Conservation (phyloP, 1,139 yeast species). For the Yamadazyma triangularis region DNA sequence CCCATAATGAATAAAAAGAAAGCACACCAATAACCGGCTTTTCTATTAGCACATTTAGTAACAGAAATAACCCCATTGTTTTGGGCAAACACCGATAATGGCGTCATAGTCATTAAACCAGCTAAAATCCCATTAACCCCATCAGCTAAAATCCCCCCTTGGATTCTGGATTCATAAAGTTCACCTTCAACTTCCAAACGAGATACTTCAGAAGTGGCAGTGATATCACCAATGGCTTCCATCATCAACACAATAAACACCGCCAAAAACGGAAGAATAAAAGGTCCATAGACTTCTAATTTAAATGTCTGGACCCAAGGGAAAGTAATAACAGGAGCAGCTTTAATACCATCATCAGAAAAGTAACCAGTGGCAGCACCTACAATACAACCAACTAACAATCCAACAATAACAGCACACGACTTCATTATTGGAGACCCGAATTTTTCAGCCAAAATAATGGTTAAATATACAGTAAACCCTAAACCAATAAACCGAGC, state of each 20-base stretch:
- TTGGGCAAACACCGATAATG: constrained; percentile 87
- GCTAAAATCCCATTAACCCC: constrained; percentile 68
- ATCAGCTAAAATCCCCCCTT: constrained; percentile 89
- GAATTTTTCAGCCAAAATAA: constrained; percentile 73
- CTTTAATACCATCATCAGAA: constrained; percentile 46
- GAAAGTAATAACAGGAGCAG: constrained; percentile 82
- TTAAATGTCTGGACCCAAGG: constrained; percentile 84
- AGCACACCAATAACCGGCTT: constrained; percentile 87
- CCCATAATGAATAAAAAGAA: constrained; percentile 83
- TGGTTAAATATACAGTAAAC: constrained; percentile 70
- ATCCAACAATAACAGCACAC: constrained; percentile 82
- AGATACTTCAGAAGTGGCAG: constrained; percentile 90
- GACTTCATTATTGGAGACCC: constrained; percentile 96
- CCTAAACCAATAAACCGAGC: constrained; percentile 85
- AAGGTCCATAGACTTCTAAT: constrained; percentile 72
- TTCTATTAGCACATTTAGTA: constrained; percentile 84
- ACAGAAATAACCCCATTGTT: constrained; percentile 90
- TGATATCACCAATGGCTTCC: constrained; percentile 92
- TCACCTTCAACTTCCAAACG: constrained; percentile 79
- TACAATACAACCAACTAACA: constrained; percentile 82
- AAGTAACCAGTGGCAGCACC: constrained; percentile 91
- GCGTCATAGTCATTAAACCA: constrained; percentile 72
- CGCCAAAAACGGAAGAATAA: constrained; percentile 77
- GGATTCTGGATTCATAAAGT: constrained; percentile 75
- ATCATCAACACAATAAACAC: constrained; percentile 76